A percentile compares a stretch with the other conserved stretches of the same genome.
These are phyloP conservation scores for Hemileia vastatrix DNA, from an alignment of 1,284 basidiomycete species.

Conservation along the genomic window DNA sequence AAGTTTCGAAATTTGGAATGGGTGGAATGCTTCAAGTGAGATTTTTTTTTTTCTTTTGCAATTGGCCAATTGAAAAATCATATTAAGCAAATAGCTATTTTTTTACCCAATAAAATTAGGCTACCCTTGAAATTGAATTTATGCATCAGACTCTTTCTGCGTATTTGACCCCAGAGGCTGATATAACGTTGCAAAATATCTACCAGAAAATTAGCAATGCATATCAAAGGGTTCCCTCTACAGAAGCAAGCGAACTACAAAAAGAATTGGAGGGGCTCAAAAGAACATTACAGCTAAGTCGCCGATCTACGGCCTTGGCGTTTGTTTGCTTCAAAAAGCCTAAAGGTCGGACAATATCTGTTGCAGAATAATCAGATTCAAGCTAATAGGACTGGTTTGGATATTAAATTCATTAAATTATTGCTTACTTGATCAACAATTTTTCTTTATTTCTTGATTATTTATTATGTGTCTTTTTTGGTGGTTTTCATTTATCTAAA, in stretches of 20 bases:
- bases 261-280: conserved; percentile 83
- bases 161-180: conserved; percentile 71
- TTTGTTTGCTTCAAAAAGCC: conserved; percentile 60
- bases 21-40: conserved; percentile 92
- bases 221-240: conserved; percentile 58
- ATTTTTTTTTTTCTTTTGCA: conserved; percentile 28
- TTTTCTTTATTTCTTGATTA: too few relatives aligned
- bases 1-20: conserved; percentile 83
- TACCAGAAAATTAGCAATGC: conserved; percentile 91
- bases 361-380: too few relatives aligned
- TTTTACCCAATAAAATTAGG: conserved; percentile 49
- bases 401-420: too few relatives aligned
- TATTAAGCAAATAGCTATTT: conserved; percentile 5
- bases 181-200: conserved; percentile 71
- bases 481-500: too few relatives aligned
- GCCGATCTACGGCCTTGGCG: conserved; percentile 83
- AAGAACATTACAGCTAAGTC: conserved; percentile 72
- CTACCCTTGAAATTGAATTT: conserved; percentile 97
- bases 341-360: too few relatives aligned
- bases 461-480: too few relatives aligned
- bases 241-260: conserved; percentile 50
- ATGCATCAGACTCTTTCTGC: conserved; percentile 87
- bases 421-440: too few relatives aligned
- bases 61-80: neutral
- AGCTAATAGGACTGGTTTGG: too few relatives aligned